phyloP scores from a whole-genome alignment of 208 protist species.

The Leishmania gerbilli region DNA sequence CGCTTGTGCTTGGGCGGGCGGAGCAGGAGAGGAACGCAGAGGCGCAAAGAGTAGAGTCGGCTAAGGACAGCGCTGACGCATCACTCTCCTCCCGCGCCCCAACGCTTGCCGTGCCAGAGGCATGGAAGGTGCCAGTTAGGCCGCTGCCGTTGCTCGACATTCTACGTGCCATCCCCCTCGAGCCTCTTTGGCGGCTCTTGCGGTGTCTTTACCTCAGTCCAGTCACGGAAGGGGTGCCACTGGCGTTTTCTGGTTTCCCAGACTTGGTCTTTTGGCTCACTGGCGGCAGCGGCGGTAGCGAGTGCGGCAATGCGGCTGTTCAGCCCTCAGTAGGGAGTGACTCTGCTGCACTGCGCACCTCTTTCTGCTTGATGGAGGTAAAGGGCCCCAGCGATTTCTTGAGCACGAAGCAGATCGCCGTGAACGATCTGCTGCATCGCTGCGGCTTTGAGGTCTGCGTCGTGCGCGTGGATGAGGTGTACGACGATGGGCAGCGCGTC shows the following conservation, averaged over 20 bases:
- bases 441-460: slow-evolving; percentile 86
- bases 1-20: not conserved
- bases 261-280: slow-evolving; percentile 74
- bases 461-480: slow-evolving; percentile 90
- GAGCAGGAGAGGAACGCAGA: not conserved
- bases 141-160: slow-evolving; percentile 62
- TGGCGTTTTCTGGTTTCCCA: slow-evolving; percentile 75
- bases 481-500: slow-evolving; percentile 19
- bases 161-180: slow-evolving; percentile 48
- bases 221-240: slow-evolving; percentile 48
- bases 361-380: slow-evolving; percentile 78
- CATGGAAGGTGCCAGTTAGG: slow-evolving; percentile 42
- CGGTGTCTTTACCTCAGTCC: slow-evolving; percentile 55
- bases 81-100: not conserved
- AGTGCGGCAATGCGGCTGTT: not conserved
- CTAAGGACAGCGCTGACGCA: not conserved
- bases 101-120: slow-evolving; percentile 17
- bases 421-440: slow-evolving; percentile 67
- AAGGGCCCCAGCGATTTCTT: slow-evolving; percentile 74
- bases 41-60: not conserved
- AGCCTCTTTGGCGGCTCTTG: slow-evolving; percentile 57
- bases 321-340: not conserved
- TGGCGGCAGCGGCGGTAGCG: not conserved
- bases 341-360: not conserved
- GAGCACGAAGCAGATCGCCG: slow-evolving; percentile 64